Evolutionary conservation across 495 filamentous ascomycete genomes (phyloP), one percentile per base, ranked within the genome.

Genomic region (Cairneyella variabilis): DNA sequence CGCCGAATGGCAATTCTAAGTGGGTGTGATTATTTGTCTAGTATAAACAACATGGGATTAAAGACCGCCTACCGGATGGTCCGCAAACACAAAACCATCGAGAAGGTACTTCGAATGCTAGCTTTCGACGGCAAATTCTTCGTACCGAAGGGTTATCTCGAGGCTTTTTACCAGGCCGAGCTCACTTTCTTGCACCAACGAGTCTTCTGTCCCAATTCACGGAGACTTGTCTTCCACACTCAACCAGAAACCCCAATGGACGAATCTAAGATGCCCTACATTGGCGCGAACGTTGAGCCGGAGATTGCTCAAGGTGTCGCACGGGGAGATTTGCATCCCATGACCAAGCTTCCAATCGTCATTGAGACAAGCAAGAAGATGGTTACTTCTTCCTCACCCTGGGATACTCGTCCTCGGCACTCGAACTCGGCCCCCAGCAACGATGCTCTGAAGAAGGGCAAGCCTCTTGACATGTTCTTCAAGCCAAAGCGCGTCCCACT

Each of bases 1-100:
- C 78, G 95, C 42, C 83, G 77, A 18, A 99, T 99, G 95, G 90
- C 91, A 45, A 97, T 99, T 48, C 65, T 99, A 18, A 96, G 90
- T 66, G 95, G 95, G n/a, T 99, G 95, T 67, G 95, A 99, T 66
- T 99, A 99, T 68, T 77, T 97, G 44, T 75, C 83, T 5, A 86
- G 83, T 58, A 88, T 97, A 54, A 81, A 78, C 36, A 86, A 83
- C 41, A 81, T 99, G 77, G 95, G 95, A 3, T 66, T 99, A 41
- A 96, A 96, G 69, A 97, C 90, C 20, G 95, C 95, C 1, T 86
- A 99, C 62, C 80, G 90, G 27, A 77, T 93, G 68, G 79, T 99
- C 53, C 83, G 91, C 39, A 95, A 92, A 64, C 80, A 96, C 73
- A 92, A 90, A 63, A 89, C 76, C 4, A 80, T 92, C 27, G 93